Evolutionary conservation across 2,329 filamentous ascomycete genomes (phyloP).

Genomic region (Fusarium falciforme): DNA sequence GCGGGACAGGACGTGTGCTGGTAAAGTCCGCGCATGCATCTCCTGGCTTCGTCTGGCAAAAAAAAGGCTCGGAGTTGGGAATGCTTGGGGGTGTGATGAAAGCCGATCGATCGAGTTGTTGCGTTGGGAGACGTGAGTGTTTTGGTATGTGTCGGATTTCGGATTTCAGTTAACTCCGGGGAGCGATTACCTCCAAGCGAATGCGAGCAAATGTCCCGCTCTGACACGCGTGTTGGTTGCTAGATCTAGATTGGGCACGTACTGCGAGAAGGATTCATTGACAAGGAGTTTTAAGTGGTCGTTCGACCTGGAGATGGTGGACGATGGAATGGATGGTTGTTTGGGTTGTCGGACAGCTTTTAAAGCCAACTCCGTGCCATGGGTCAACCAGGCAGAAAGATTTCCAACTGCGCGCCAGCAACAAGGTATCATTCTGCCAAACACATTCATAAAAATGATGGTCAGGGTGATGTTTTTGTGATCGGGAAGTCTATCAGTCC

Average conservation of each 20-base stretch:
- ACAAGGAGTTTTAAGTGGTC: background rate
- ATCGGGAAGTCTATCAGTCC: background rate
- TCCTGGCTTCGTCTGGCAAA: background rate
- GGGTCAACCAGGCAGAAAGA: background rate
- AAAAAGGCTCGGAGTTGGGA: conserved; percentile 3
- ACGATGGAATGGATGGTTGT: background rate
- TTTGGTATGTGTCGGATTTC: conserved; percentile 13
- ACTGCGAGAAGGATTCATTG: background rate
- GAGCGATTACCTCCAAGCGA: background rate
- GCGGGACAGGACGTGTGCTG: conserved; percentile 15
- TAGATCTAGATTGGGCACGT: background rate
- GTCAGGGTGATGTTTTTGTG: background rate
- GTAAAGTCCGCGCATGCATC: conserved; percentile 1
- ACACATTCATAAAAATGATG: background rate
- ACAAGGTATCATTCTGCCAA: background rate
- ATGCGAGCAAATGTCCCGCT: background rate
- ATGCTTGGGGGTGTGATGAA: conserved; percentile 7
- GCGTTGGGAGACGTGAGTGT: background rate
- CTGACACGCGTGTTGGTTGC: background rate
- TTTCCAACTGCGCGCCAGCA: background rate
- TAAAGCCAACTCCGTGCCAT: background rate
- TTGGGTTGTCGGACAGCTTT: background rate
- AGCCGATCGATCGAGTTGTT: conserved; percentile 7
- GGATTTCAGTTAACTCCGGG: conserved; percentile 21
- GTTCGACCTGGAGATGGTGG: background rate